Percentiles rank a stretch among this genome's conserved stretches.
phyloP scores from a whole-genome alignment of 768 basidiomycete genomes.

The Rhodotorula taiwanensis region DNA sequence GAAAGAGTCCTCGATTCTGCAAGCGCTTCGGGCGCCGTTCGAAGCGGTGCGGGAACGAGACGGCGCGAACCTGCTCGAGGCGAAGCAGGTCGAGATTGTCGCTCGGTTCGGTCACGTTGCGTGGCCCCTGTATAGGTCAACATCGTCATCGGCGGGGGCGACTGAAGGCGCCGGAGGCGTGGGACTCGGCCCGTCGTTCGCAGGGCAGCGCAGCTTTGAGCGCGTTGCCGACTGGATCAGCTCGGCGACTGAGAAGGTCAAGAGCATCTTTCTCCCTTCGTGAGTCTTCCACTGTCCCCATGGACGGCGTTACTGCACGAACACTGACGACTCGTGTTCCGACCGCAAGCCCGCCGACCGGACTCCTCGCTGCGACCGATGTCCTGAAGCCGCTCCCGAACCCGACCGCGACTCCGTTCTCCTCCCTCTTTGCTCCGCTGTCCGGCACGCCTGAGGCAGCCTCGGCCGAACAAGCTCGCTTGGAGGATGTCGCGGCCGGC shows the following conservation, averaged over 20 bases:
- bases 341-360: not conserved
- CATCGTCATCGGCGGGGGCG: not conserved
- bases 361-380: not conserved
- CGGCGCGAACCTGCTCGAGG: not conserved
- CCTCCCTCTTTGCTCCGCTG: not conserved
- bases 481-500: not conserved
- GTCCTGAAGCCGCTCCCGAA: constrained; percentile 1
- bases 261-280: constrained; percentile 16
- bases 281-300: not conserved
- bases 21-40: constrained; percentile 8
- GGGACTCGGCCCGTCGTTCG: constrained; percentile 1
- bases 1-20: not conserved
- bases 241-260: not conserved
- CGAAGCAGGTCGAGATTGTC: constrained; percentile 5
- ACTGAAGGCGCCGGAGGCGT: not conserved
- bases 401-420: constrained; percentile 3
- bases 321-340: not conserved
- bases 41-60: not conserved
- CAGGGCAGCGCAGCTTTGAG: constrained; percentile 5
- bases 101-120: constrained; percentile 27
- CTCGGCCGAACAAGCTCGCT: not conserved
- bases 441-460: not conserved
- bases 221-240: constrained; percentile 5
- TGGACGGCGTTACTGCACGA: not conserved
- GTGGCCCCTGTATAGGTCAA: constrained; percentile 30